These are phyloP conservation scores for Neofusicoccum kwambonambiense DNA, from an alignment of 2,329 filamentous ascomycete species.

Conservation along the genomic window DNA sequence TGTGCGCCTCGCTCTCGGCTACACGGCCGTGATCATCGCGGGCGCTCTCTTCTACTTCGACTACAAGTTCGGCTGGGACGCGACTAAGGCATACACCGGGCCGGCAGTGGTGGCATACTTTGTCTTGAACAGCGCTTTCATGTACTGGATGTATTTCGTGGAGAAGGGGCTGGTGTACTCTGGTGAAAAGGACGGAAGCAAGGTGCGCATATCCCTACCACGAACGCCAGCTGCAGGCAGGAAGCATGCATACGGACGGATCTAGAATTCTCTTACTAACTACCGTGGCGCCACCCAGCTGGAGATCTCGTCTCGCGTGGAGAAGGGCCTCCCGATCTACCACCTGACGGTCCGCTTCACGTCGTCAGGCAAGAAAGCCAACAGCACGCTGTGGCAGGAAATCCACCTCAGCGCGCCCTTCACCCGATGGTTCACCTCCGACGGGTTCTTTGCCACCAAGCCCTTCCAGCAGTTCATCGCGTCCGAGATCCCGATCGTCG, in stretches of 20 bases:
- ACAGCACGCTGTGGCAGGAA: constrained; percentile 36
- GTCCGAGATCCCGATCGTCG: constrained; percentile 64
- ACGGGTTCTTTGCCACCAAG: constrained; percentile 71
- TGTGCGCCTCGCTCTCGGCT: constrained; percentile 79
- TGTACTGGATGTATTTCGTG: constrained; percentile 79
- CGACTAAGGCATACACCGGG: constrained; percentile 77
- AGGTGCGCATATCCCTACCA: constrained; percentile 45
- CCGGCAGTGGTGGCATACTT: constrained; percentile 78
- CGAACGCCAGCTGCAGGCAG: background rate
- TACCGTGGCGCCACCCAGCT: constrained; percentile 52
- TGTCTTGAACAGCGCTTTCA: constrained; percentile 72
- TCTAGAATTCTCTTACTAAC: background rate
- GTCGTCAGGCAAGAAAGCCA: constrained; percentile 26
- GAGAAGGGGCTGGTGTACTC: constrained; percentile 82
- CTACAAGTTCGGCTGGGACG: constrained; percentile 86
- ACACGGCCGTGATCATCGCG: constrained; percentile 74
- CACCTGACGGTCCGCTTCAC: constrained; percentile 64
- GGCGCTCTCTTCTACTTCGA: constrained; percentile 87
- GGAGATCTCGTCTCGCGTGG: constrained; percentile 67
- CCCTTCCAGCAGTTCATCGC: constrained; percentile 80
- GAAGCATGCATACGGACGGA: background rate
- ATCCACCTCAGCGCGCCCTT: constrained; percentile 64
- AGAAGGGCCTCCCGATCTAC: constrained; percentile 82
- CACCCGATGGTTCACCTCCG: constrained; percentile 68
- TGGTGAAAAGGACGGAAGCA: constrained; percentile 68